Evolutionary conservation across 306 rosid genomes (phyloP).

Genomic region (Ammopiptanthus mongolicus): DNA sequence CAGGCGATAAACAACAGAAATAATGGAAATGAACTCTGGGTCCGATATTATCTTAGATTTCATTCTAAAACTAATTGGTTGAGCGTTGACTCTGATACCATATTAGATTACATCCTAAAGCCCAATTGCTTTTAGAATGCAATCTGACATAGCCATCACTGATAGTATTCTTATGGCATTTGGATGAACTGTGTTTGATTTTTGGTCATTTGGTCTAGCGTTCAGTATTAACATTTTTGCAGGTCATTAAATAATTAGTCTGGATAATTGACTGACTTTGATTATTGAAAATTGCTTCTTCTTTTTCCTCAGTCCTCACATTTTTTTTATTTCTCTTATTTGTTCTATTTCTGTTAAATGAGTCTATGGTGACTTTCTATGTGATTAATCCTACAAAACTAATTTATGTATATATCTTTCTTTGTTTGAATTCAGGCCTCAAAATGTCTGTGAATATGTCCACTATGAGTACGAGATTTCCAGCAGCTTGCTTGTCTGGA

Average conservation of each 20-base stretch:
- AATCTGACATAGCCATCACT: no score
- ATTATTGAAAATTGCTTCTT: not conserved
- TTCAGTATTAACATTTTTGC: not conserved
- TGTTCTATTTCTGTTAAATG: not conserved
- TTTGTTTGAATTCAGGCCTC: constrained; percentile 21
- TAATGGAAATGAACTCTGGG: no score
- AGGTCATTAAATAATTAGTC: not conserved
- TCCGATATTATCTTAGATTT: no score
- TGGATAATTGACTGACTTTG: not conserved
- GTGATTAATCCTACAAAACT: not conserved
- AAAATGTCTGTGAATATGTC: constrained; percentile 36
- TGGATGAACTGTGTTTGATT: not conserved
- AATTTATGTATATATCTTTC: not conserved
- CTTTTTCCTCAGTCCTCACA: not conserved
- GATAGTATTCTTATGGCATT: not conserved
- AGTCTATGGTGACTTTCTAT: not conserved
- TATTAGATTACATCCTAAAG: no score
- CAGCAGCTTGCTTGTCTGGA: constrained; percentile 28
- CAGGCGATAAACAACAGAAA: no score
- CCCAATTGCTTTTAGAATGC: no score
- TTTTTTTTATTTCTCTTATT: not conserved
- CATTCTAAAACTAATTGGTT: no score
- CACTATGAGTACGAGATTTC: constrained; percentile 26
- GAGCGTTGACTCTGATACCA: no score
- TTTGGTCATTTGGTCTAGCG: not conserved